These are phyloP conservation scores for Porcisia deanei DNA, from an alignment of 208 protist species.

Conservation along the genomic window DNA sequence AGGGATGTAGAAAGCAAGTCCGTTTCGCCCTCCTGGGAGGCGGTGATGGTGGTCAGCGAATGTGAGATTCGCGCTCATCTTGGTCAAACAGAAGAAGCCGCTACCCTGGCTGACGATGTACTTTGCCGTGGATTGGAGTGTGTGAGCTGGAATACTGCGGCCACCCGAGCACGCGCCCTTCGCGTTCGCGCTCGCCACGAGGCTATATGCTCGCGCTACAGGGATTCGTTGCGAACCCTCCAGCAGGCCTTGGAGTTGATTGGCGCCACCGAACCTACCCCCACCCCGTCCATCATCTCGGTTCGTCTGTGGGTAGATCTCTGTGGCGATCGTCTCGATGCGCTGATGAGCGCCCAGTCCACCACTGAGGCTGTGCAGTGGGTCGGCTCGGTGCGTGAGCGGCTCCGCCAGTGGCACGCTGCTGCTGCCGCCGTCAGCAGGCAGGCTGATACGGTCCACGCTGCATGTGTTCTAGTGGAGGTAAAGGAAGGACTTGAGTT, in stretches of 20 bases:
- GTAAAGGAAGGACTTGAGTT: slow-evolving; percentile 10
- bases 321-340: slow-evolving; percentile 12
- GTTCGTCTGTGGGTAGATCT: slow-evolving; percentile 21
- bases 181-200: slow-evolving; percentile 18
- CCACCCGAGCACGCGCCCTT: not conserved
- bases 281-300: not conserved
- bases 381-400: slow-evolving; percentile 9
- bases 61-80: slow-evolving; percentile 43
- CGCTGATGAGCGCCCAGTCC: slow-evolving; percentile 3
- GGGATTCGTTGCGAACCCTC: slow-evolving; percentile 16
- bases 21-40: slow-evolving; percentile 21
- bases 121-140: slow-evolving; percentile 13
- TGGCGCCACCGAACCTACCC: not conserved
- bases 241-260: slow-evolving; percentile 14
- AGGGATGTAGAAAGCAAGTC: slow-evolving; percentile 1
- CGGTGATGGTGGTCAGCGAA: slow-evolving; percentile 44
- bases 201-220: slow-evolving; percentile 10
- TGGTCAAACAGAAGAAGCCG: slow-evolving; percentile 46
- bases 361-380: slow-evolving; percentile 16
- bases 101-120: slow-evolving; percentile 31
- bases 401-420: slow-evolving; percentile 13
- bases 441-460: slow-evolving; percentile 4
- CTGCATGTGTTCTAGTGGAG: slow-evolving; percentile 11
- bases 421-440: not conserved
- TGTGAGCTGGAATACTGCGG: slow-evolving; percentile 8